Percentiles rank a stretch among this genome's conserved stretches.
These are phyloP conservation scores for Rauvolfia tetraphylla DNA, from an alignment of 257 asterid genomes.

Conservation along the genomic window DNA sequence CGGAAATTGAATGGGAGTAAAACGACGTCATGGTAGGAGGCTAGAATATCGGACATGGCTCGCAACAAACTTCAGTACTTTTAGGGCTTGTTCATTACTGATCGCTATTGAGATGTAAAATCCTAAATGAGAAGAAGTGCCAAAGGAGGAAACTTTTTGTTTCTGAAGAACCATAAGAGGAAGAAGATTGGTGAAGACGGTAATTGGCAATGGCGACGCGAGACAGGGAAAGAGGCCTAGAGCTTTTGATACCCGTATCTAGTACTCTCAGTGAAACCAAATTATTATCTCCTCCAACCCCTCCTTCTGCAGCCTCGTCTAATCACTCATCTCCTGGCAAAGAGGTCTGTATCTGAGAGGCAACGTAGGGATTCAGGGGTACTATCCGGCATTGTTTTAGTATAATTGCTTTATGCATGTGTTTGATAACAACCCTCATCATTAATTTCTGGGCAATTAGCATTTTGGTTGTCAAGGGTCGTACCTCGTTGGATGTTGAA, in stretches of 20 bases:
- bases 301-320: constrained; percentile 12
- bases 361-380: not conserved
- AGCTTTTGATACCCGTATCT: constrained; percentile 20
- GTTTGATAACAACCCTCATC: not conserved
- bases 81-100: not conserved
- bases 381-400: not conserved
- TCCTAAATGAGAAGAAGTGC: not conserved
- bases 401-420: not conserved
- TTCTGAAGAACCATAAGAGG: not conserved
- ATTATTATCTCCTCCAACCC: not conserved
- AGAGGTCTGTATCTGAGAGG: constrained; percentile 20
- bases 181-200: too few species aligned
- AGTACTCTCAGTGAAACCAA: constrained; percentile 10
- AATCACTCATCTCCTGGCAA: constrained; percentile 11
- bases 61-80: not conserved
- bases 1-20: not conserved
- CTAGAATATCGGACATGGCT: not conserved
- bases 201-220: not conserved
- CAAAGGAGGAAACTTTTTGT: not conserved
- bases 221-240: constrained; percentile 23
- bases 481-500: too few species aligned
- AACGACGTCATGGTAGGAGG: not conserved
- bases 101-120: not conserved
- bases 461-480: too few species aligned
- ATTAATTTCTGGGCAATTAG: not conserved